phyloP scores from a whole-genome alignment of 495 filamentous ascomycete genomes.

The Penicillium parvum region DNA sequence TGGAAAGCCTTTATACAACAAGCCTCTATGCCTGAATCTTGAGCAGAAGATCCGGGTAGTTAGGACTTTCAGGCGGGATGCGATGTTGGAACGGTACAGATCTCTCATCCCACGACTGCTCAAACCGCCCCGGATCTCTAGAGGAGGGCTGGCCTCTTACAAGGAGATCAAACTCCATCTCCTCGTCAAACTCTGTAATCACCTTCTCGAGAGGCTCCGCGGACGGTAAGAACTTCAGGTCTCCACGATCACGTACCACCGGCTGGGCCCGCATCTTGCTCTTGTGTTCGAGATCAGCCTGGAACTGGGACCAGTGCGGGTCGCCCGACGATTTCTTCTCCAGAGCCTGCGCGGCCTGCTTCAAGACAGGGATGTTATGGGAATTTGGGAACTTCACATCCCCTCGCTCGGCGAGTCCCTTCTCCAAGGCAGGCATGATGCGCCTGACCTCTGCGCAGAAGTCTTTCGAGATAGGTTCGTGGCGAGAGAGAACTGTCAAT shows the following conservation, averaged over 20 bases:
- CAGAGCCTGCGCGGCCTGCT: conserved; percentile 15
- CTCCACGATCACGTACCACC: background rate
- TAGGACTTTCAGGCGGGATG: background rate
- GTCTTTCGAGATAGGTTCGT: conserved; percentile 22
- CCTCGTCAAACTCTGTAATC: conserved; percentile 20
- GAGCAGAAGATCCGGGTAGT: conserved; percentile 2
- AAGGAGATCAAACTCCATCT: conserved; percentile 20
- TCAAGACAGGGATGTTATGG: conserved; percentile 12
- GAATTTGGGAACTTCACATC: background rate
- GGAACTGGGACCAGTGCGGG: background rate
- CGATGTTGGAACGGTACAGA: background rate
- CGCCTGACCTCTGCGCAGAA: conserved; percentile 35
- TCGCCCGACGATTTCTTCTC: conserved; percentile 22
- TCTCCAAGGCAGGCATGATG: conserved; percentile 17
- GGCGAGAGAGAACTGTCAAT: conserved; percentile 32
- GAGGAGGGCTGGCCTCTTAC: background rate
- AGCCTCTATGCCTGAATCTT: conserved; percentile 2
- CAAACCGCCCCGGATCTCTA: background rate
- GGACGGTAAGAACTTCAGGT: conserved; percentile 3
- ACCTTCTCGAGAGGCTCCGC: background rate
- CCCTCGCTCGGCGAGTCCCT: background rate
- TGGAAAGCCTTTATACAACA: no score
- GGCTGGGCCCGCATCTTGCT: conserved; percentile 1
- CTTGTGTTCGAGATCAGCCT: background rate
- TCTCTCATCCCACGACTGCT: conserved; percentile 9